Conservation (phyloP, 164 flowering plant genomes). For the Malania oleifera region DNA sequence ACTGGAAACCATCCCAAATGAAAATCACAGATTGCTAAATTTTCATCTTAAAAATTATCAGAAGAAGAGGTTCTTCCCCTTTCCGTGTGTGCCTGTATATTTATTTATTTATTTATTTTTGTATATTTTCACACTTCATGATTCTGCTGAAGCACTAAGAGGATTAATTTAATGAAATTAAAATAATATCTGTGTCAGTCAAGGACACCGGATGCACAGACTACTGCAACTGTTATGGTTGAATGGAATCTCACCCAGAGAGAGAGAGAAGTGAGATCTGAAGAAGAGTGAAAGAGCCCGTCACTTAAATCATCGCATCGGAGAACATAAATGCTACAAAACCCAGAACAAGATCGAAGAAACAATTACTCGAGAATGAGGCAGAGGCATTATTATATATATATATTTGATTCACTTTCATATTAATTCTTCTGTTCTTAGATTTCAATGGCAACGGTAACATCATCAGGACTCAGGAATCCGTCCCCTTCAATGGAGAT, state of each 20-base stretch:
- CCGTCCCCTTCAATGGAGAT: conserved; percentile 18
- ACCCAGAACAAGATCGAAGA: conserved; percentile 2
- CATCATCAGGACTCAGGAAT: conserved; percentile 12
- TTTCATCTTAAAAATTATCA: too few relatives aligned
- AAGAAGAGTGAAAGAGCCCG: conserved; percentile 3
- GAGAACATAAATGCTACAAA: conserved; percentile 5
- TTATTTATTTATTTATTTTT: too few relatives aligned
- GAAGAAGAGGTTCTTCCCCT: too few relatives aligned
- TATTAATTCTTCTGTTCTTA: not conserved
- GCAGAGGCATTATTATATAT: too few relatives aligned
- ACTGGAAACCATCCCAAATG: too few relatives aligned
- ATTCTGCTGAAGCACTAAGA: too few relatives aligned
- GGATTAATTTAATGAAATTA: too few relatives aligned
- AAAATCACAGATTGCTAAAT: too few relatives aligned
- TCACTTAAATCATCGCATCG: conserved; percentile 13
- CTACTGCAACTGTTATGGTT: conserved; percentile 17
- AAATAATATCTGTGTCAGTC: conserved; percentile 18
- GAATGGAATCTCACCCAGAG: conserved; percentile 25
- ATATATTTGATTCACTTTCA: conserved; percentile 2
- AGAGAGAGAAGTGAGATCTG: not conserved
- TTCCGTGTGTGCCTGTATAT: too few relatives aligned
- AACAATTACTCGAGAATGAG: not conserved
- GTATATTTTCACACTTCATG: too few relatives aligned
- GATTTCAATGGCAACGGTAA: conserved; percentile 3
- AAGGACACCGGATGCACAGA: conserved; percentile 25